Base-by-base conservation (phyloP, 176 grass and related monocot genomes). In the Lolium rigidum region DNA sequence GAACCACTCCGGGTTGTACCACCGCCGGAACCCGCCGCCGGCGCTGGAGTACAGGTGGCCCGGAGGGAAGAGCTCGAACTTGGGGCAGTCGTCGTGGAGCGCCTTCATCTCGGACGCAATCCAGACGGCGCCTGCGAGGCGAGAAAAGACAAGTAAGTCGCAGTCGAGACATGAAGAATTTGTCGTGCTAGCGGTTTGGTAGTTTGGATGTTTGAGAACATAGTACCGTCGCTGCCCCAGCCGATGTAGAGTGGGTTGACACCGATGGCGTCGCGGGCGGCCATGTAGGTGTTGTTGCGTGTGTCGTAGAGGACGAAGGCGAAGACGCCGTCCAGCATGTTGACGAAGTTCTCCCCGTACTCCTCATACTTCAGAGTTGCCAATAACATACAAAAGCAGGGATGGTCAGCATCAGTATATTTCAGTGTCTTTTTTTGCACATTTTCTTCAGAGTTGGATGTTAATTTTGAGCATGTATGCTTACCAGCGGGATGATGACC, bases 251-350 rank as follows among this genome's bases (percentile, higher is more conserved):
- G 97, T 4, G 97, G 90, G 86, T 93, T 97, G 48, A 99, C 88
- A 18, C 97, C 94, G 79, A 99, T 88, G 26, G 97, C 97, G 74
- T 99, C 97, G 21, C 97, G 97, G 3, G 94, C 94, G 0, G 87
- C 97, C 76, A 99, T 88, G 85, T 75, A 96, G 38, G 90, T 93
- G 67, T 81, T 89, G 79, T 83, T 86, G 60, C 94, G 97, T 16
- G 88, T 90, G 90, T 99, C 94, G 50, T 90, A 88, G 46, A 99
- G 80, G 17, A 94, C 94, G 79, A 99, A 97, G 47, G 94, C 85
- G 94, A 99, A 99, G n/a, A 99, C 89, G 15, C 97, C 97, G 80
- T 99, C 97, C 67, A 99, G 79, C 94, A 91, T 93, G 85, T 97
- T 90, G 3, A 99, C 83, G 79, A 99, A 96, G 86, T 79, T 84